These are phyloP conservation scores for Rachicladosporium sp. DNA, from an alignment of 2,329 filamentous ascomycete genomes.

Conservation along the genomic window DNA sequence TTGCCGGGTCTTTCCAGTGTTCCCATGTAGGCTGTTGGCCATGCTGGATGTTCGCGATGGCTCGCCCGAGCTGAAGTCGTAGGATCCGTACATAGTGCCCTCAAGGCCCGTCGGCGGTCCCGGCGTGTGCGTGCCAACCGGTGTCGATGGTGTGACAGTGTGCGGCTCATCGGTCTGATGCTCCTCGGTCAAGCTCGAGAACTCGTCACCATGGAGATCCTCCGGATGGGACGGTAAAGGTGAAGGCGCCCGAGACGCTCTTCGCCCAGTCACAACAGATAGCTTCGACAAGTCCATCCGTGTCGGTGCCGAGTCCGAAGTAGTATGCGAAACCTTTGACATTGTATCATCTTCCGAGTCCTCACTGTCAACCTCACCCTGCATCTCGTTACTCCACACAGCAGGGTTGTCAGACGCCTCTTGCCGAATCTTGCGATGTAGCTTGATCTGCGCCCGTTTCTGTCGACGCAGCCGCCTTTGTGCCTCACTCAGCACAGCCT, in stretches of 20 bases:
- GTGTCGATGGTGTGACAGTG: conserved; percentile 10
- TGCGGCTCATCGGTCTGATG: conserved; percentile 8
- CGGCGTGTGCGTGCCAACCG: conserved; percentile 6
- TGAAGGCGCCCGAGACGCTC: conserved; percentile 16
- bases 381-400: conserved; percentile 73
- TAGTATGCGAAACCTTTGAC: conserved; percentile 25
- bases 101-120: conserved; percentile 47
- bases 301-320: conserved; percentile 9
- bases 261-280: conserved; percentile 6
- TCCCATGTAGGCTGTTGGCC: conserved; percentile 49
- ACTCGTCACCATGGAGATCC: conserved; percentile 3
- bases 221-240: conserved; percentile 9
- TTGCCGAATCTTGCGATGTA: conserved; percentile 12
- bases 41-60: conserved; percentile 60
- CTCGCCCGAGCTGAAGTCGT: conserved; percentile 32
- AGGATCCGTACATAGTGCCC: conserved; percentile 65
- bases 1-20: conserved; percentile 8
- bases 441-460: conserved; percentile 18
- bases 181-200: conserved; percentile 17
- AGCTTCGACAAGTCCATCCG: conserved; percentile 4
- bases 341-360: conserved; percentile 24
- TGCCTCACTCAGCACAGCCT: conserved; percentile 31
- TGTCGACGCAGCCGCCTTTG: conserved; percentile 44
- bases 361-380: conserved; percentile 33
- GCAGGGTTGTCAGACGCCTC: conserved; percentile 37